Evolutionary conservation across 225 moss, liverwort and hornwort genomes (phyloP).

Genomic region (Takakia lepidozioides): DNA sequence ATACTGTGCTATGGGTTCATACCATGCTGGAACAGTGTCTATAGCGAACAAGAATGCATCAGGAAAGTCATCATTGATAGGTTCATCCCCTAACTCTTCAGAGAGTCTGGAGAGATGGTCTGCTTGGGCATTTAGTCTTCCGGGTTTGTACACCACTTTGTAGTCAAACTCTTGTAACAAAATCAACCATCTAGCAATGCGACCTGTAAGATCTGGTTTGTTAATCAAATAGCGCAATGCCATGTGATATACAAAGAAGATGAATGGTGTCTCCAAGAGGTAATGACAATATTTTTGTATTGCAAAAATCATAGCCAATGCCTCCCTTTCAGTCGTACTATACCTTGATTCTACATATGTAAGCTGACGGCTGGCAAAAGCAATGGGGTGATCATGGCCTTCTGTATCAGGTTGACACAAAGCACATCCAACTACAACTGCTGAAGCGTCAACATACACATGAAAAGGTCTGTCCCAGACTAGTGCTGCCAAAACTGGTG

Average conservation of each 20-base stretch:
- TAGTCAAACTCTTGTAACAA: constrained; percentile 1
- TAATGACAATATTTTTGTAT: background rate
- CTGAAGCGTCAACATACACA: background rate
- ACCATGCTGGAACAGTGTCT: background rate
- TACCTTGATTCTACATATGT: background rate
- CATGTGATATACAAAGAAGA: constrained; percentile 6
- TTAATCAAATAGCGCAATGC: constrained; percentile 5
- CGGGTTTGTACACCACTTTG: constrained; percentile 3
- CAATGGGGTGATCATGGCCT: background rate
- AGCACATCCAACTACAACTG: background rate
- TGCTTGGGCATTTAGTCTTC: background rate
- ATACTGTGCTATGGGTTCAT: constrained; percentile 4
- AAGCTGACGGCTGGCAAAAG: background rate
- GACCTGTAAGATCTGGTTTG: constrained; percentile 4
- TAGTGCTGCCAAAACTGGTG: background rate
- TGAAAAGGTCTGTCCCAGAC: constrained; percentile 3
- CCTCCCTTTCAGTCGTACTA: background rate
- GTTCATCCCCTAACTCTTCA: background rate
- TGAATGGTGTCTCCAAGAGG: background rate
- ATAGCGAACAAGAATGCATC: constrained; percentile 1
- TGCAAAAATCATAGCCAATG: background rate
- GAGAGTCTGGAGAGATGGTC: constrained; percentile 8
- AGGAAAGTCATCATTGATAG: background rate
- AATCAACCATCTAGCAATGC: constrained; percentile 3
- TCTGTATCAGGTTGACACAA: background rate